Conservation (phyloP, 345 rosid genomes). For the Combretum micranthum region DNA sequence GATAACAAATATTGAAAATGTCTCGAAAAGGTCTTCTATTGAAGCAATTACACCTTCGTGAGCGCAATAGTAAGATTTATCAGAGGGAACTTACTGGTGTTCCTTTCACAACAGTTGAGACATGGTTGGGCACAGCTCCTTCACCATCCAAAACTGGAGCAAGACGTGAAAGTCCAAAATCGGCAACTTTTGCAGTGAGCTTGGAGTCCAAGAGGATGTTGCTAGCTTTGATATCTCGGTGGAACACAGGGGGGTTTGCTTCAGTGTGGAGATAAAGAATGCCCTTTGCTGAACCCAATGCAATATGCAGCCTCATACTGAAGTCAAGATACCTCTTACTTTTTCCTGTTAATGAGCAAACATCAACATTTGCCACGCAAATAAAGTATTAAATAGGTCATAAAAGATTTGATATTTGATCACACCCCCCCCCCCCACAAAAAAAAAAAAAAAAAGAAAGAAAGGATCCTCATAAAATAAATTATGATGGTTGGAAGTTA, state of each 20-base stretch:
- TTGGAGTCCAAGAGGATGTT: conserved; percentile 68
- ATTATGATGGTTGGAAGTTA: too few species aligned
- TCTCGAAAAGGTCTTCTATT: too few species aligned
- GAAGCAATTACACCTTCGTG: neutral
- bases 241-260: conserved; percentile 82
- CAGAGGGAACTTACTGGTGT: conserved; percentile 47
- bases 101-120: conserved; percentile 67
- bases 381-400: neutral
- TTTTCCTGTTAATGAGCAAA: conserved; percentile 35
- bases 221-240: conserved; percentile 54
- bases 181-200: conserved; percentile 74
- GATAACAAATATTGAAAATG: too few species aligned
- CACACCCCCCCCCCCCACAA: too few species aligned
- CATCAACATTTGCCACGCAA: neutral
- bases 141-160: conserved; percentile 67
- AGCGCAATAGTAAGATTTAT: neutral
- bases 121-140: conserved; percentile 54
- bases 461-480: too few species aligned
- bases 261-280: conserved; percentile 79
- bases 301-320: conserved; percentile 49
- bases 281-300: conserved; percentile 73
- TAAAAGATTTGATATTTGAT: neutral
- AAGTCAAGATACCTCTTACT: conserved; percentile 47
- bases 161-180: conserved; percentile 76
- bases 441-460: too few species aligned